Evolutionary conservation across 2,329 filamentous ascomycete genomes (phyloP), one percentile per base, ranked within the genome.

Genomic region (Chrysosporium keratinophilum): DNA sequence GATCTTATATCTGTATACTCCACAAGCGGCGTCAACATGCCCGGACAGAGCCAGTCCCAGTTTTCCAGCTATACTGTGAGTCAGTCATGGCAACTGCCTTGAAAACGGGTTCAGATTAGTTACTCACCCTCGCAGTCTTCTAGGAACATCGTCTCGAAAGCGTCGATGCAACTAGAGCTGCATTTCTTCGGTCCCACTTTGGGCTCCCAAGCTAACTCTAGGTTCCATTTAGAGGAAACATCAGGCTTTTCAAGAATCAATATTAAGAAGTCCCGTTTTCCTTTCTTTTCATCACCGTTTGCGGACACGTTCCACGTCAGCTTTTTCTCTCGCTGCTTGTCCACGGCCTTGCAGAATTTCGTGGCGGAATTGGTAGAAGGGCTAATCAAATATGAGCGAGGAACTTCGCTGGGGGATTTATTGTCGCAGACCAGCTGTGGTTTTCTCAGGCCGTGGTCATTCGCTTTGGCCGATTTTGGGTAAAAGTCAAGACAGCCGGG

Each of bases 121-220:
- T 33, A 43, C 40, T 50, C 34, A 50, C 48, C 48, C 10, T 40
- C 35, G 19, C 48, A 50, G 7, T 50, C 14, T 5, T 23, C 35
- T 5, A 42, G 14, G 19, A 50, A 50, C 37, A 50, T 42, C 14
- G 37, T 42, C 11, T 43, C 19, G n/a, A 50, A 42, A 2, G 48
- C 48, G 2, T 50, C 48, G 17, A 2, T 42, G 34, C 48, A 50
- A 7, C 15, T 17, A n/a, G 39, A 9, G n/a, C 28, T 42, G 48
- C 48, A 50, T 42, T 50, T 50, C 28, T 50, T 35, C 23, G n/a
- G 2, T 9, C 9, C 39, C 4, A 5, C 23, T n/a, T 50, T 50
- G 20, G 48, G 48, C 14, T 50, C 48, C 48, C 48, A 50, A n/a
- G 1, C 34, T 9, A 50, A n/a, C 34, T 50, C 48, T 12, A 50